These are phyloP conservation scores for Linderniella brevidens DNA, from an alignment of 257 asterid species.

Conservation along the genomic window DNA sequence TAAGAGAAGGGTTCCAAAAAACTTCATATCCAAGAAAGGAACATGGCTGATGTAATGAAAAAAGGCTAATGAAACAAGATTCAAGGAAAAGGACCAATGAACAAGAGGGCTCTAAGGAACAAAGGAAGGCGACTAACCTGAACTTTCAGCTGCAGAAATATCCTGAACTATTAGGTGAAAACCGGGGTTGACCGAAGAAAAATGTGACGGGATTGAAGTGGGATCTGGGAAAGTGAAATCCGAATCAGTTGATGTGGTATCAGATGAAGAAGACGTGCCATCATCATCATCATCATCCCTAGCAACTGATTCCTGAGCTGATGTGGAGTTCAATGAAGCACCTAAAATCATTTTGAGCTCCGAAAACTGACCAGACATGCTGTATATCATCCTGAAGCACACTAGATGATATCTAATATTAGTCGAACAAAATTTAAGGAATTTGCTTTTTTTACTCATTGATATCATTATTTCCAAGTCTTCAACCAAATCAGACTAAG, in stretches of 20 bases:
- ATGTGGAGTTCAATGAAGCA: constrained; percentile 51
- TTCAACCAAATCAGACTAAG: neutral
- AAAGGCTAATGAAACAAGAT: constrained; percentile 13
- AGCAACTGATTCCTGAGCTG: constrained; percentile 46
- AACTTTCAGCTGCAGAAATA: constrained; percentile 66
- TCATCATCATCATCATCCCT: constrained; percentile 41
- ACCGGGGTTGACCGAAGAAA: constrained; percentile 50
- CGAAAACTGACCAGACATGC: constrained; percentile 94
- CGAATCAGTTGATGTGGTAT: constrained; percentile 61
- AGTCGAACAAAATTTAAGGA: constrained; percentile 22
- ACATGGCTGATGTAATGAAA: constrained; percentile 4
- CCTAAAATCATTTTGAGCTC: constrained; percentile 88
- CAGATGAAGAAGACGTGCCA: constrained; percentile 42
- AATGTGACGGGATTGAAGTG: constrained; percentile 44
- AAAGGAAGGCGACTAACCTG: constrained; percentile 48
- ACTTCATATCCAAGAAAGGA: constrained; percentile 11
- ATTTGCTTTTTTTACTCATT: constrained; percentile 2
- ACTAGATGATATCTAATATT: constrained; percentile 38
- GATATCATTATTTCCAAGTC: constrained; percentile 4
- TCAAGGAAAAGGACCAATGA: constrained; percentile 2
- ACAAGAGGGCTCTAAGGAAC: neutral
- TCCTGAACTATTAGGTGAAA: constrained; percentile 92
- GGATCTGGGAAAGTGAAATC: constrained; percentile 94
- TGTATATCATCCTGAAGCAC: constrained; percentile 99
- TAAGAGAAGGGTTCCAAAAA: constrained; percentile 17